Evolutionary conservation across 202 grass and related monocot genomes (phyloP).

Genomic region (Zizania palustris): DNA sequence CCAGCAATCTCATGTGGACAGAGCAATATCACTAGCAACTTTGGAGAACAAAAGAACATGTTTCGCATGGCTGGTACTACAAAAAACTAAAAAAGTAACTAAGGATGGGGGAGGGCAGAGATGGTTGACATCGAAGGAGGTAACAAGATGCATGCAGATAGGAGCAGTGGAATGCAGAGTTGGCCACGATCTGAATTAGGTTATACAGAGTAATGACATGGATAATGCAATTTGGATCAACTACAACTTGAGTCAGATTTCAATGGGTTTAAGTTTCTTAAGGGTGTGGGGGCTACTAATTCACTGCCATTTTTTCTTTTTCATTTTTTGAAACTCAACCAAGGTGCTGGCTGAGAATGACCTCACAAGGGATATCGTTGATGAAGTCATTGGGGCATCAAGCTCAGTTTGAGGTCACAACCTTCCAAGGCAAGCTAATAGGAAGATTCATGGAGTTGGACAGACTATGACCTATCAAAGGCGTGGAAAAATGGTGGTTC

Average conservation of each 20-base stretch:
- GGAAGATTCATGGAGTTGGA: too few relatives aligned
- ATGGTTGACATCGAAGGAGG: neutral
- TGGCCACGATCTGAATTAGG: neutral
- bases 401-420: too few relatives aligned
- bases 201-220: neutral
- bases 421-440: too few relatives aligned
- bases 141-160: neutral
- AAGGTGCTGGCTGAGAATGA: too few relatives aligned
- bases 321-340: too few relatives aligned
- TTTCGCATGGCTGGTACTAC: neutral
- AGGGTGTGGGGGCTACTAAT: neutral
- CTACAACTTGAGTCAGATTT: neutral
- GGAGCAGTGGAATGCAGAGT: constrained; percentile 4
- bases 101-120: neutral
- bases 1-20: neutral
- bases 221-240: constrained; percentile 9
- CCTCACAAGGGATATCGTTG: too few relatives aligned
- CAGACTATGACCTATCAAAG: too few relatives aligned
- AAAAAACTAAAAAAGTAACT: neutral
- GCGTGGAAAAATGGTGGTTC: too few relatives aligned
- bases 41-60: neutral
- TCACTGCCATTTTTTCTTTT: too few relatives aligned
- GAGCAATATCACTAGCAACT: neutral
- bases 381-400: too few relatives aligned
- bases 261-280: neutral